Percentiles rank a stretch among this genome's conserved stretches.
These are phyloP conservation scores for Iris pallida DNA, from an alignment of 116 monocot species.

Conservation along the genomic window DNA sequence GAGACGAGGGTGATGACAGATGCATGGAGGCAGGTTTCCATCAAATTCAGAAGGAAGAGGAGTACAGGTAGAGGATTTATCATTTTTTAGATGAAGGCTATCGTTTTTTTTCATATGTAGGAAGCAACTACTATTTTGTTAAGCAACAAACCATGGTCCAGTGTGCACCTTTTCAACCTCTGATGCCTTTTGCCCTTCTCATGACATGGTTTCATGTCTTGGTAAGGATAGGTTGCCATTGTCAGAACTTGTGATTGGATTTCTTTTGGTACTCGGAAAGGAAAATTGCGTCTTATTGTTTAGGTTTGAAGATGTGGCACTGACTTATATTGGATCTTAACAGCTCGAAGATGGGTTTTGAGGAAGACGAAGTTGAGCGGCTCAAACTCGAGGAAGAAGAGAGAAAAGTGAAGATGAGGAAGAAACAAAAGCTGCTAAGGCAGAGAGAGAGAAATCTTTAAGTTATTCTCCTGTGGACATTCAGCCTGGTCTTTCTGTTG, in stretches of 20 bases:
- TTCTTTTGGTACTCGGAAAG: not conserved
- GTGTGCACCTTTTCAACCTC: too few species aligned
- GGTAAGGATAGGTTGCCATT: too few species aligned
- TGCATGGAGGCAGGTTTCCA: slow-evolving; percentile 94
- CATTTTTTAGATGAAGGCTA: not conserved
- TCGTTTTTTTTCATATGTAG: not conserved
- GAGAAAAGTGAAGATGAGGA: slow-evolving; percentile 49
- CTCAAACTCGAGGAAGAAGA: slow-evolving; percentile 79
- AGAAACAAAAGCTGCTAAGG: slow-evolving; percentile 35
- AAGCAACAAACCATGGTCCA: not conserved
- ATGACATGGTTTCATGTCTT: too few species aligned
- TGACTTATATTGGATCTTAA: not conserved
- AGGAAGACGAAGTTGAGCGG: slow-evolving; percentile 79
- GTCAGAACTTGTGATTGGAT: not conserved
- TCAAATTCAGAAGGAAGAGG: slow-evolving; percentile 66
- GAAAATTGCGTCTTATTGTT: not conserved
- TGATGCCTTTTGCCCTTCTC: too few species aligned
- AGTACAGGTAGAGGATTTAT: slow-evolving; percentile 44
- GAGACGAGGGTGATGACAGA: slow-evolving; percentile 59
- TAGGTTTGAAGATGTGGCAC: not conserved
- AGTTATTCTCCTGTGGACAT: too few species aligned
- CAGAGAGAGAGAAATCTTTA: too few species aligned
- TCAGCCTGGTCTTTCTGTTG: too few species aligned
- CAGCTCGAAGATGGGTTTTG: slow-evolving; percentile 54
- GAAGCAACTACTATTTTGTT: not conserved